phyloP scores from a whole-genome alignment of 2,329 filamentous ascomycete species.

The Colletotrichum spinosum region DNA sequence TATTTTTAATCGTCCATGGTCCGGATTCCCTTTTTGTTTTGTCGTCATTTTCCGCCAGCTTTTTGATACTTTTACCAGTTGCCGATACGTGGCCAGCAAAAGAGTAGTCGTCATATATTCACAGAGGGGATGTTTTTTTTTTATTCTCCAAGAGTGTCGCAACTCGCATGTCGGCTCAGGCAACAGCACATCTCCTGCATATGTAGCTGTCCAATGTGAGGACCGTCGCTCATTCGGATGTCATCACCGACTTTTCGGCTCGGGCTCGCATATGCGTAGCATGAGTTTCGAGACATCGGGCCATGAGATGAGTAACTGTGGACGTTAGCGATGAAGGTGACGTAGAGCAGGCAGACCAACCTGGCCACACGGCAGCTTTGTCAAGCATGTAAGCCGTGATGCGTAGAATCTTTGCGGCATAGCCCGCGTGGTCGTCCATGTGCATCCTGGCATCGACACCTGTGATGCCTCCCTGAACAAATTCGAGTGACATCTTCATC shows the following conservation, averaged over 20 bases:
- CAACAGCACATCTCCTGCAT: too few species aligned
- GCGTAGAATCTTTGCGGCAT: constrained; percentile 85
- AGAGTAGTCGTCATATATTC: too few species aligned
- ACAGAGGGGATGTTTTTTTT: background rate
- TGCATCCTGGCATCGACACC: constrained; percentile 66
- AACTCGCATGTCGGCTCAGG: too few species aligned
- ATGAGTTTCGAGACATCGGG: constrained; percentile 66
- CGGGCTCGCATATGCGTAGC: constrained; percentile 63
- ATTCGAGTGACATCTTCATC: constrained; percentile 76
- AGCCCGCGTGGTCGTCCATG: constrained; percentile 75
- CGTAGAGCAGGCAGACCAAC: constrained; percentile 62
- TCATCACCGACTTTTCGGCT: constrained; percentile 63
- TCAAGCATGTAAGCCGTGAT: constrained; percentile 89
- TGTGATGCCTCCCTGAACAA: constrained; percentile 60
- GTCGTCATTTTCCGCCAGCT: background rate
- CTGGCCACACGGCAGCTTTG: constrained; percentile 92
- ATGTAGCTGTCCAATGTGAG: too few species aligned
- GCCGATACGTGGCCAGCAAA: too few species aligned
- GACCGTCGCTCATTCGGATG: constrained; percentile 47
- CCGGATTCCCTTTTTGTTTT: background rate
- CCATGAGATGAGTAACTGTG: constrained; percentile 64
- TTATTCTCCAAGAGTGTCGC: background rate
- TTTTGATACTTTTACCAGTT: background rate
- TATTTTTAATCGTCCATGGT: constrained; percentile 16
- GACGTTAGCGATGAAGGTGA: constrained; percentile 27